phyloP scores from a whole-genome alignment of 2,329 filamentous ascomycete genomes.

The Ophiostoma pallidulum region DNA sequence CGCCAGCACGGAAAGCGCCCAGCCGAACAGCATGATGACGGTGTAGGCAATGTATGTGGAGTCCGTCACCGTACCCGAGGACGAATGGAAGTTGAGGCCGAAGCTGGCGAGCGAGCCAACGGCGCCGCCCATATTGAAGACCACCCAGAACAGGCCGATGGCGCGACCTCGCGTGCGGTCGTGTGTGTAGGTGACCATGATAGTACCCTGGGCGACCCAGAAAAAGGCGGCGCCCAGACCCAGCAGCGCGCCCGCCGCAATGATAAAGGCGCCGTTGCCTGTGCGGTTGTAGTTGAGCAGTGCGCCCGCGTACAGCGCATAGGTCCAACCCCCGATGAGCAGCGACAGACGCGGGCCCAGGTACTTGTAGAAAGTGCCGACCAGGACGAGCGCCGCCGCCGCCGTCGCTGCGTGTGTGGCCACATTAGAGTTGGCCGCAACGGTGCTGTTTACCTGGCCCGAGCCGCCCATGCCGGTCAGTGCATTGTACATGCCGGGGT shows the following conservation, averaged over 20 bases:
- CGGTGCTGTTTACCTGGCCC: constrained; percentile 47
- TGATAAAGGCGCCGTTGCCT: constrained; percentile 57
- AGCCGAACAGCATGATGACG: constrained; percentile 15
- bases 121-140: constrained; percentile 86
- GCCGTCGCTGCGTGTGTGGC: constrained; percentile 45
- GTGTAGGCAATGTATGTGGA: constrained; percentile 16
- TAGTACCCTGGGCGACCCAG: constrained; percentile 73
- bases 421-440: constrained; percentile 44
- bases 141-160: constrained; percentile 88
- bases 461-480: constrained; percentile 22
- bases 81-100: constrained; percentile 44
- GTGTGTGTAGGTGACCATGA: constrained; percentile 82
- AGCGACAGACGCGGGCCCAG: constrained; percentile 61
- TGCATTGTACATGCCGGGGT: constrained; percentile 21
- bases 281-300: constrained; percentile 64
- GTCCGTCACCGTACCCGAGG: constrained; percentile 13
- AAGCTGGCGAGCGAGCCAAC: constrained; percentile 71
- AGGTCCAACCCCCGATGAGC: constrained; percentile 64
- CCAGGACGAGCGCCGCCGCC: constrained; percentile 18
- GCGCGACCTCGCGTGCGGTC: constrained; percentile 78
- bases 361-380: constrained; percentile 61
- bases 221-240: constrained; percentile 70
- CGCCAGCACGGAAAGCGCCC: constrained; percentile 56
- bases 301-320: constrained; percentile 62
- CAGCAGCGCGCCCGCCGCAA: constrained; percentile 65